Evolutionary conservation across 768 basidiomycete genomes (phyloP).

Genomic region (Rhizopogon vulgaris): DNA sequence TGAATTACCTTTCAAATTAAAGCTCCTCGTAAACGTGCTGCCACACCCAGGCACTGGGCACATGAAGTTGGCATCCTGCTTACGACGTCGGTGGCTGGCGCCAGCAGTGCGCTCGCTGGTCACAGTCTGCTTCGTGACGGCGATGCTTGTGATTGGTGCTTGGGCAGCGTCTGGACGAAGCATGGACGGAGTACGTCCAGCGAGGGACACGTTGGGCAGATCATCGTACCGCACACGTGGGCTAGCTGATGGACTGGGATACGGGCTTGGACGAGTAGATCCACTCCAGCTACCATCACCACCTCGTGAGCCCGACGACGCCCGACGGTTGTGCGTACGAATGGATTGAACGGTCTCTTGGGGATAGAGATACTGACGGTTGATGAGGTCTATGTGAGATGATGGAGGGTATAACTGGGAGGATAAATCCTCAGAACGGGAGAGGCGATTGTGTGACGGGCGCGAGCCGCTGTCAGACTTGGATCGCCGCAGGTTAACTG

Average conservation of each 20-base stretch:
- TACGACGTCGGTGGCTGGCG: slow-evolving; percentile 79
- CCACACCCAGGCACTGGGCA: slow-evolving; percentile 82
- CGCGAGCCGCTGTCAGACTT: slow-evolving; percentile 40
- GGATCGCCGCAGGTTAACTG: slow-evolving; percentile 38
- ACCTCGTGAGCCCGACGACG: slow-evolving; percentile 34
- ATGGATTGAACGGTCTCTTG: slow-evolving; percentile 30
- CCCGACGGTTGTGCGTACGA: slow-evolving; percentile 37
- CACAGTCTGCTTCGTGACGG: slow-evolving; percentile 70
- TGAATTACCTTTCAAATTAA: slow-evolving; percentile 79
- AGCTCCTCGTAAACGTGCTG: slow-evolving; percentile 86
- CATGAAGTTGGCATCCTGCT: slow-evolving; percentile 81
- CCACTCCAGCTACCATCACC: slow-evolving; percentile 27
- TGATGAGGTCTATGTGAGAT: slow-evolving; percentile 38
- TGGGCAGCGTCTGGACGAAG: slow-evolving; percentile 7
- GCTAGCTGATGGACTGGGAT: slow-evolving; percentile 63
- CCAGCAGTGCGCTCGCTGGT: slow-evolving; percentile 87
- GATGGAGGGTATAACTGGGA: slow-evolving; percentile 24
- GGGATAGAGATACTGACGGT: slow-evolving; percentile 38
- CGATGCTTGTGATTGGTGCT: slow-evolving; percentile 2
- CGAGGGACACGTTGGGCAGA: slow-evolving; percentile 31
- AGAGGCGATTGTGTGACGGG: slow-evolving; percentile 42
- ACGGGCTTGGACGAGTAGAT: slow-evolving; percentile 49
- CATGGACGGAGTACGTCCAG: slow-evolving; percentile 13
- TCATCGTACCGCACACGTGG: slow-evolving; percentile 50
- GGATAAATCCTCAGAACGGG: slow-evolving; percentile 59